These are phyloP conservation scores for Thelonectria discophora DNA, from an alignment of 2,329 filamentous ascomycete genomes.

Conservation along the genomic window DNA sequence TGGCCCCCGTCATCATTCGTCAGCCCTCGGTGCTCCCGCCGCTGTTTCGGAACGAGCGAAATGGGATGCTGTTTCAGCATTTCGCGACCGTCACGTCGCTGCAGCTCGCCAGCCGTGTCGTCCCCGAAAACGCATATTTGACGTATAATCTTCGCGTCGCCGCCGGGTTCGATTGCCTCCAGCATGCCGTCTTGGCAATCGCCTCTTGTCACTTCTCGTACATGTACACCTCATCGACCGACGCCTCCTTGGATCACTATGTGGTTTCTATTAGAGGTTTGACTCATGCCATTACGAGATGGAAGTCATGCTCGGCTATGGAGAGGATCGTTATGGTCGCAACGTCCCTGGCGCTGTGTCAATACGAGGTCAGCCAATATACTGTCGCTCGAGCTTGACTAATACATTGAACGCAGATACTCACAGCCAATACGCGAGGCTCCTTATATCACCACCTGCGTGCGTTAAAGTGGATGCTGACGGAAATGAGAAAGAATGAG, in stretches of 20 bases:
- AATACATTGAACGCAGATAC: background rate
- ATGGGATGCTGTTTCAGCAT: constrained; percentile 15
- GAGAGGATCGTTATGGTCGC: constrained; percentile 15
- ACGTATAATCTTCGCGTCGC: constrained; percentile 16
- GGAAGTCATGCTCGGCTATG: constrained; percentile 16
- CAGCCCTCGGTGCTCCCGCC: constrained; percentile 12
- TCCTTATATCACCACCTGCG: constrained; percentile 18
- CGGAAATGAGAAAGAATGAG: constrained; percentile 17
- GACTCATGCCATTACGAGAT: constrained; percentile 19
- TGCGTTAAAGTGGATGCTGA: constrained; percentile 18
- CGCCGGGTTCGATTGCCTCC: constrained; percentile 7
- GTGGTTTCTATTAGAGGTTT: constrained; percentile 9
- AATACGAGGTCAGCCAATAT: constrained; percentile 10
- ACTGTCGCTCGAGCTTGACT: background rate
- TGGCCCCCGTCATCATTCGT: constrained; percentile 10
- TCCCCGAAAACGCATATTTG: constrained; percentile 18
- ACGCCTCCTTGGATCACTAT: constrained; percentile 20
- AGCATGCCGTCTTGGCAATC: constrained; percentile 19
- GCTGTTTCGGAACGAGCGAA: constrained; percentile 16
- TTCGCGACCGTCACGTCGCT: constrained; percentile 18
- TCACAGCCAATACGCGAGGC: constrained; percentile 20
- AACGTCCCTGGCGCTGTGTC: constrained; percentile 17
- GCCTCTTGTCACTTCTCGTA: constrained; percentile 18
- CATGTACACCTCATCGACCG: constrained; percentile 1
- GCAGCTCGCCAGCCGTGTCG: constrained; percentile 16